A percentile compares a stretch with the other conserved stretches of the same genome.
Evolutionary conservation across 352 stramenopile genomes (phyloP).

Genomic region (Saprolegnia parasitica): DNA sequence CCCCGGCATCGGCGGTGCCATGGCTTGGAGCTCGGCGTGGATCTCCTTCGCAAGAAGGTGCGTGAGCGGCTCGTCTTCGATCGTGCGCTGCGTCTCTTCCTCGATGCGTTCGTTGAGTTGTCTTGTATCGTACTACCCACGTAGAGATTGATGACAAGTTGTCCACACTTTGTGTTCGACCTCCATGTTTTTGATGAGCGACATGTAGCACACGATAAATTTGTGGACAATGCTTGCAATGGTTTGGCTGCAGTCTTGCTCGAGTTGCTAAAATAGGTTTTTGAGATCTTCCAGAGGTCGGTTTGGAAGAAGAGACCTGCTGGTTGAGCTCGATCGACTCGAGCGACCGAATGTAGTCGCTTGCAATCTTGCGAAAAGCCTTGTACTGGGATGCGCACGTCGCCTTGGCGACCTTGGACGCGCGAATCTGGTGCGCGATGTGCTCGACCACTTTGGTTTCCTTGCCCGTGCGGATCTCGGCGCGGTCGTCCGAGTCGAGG

Average conservation of each 20-base stretch:
- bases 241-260: conserved; percentile 8
- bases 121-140: conserved; percentile 15
- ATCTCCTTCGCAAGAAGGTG: conserved; percentile 5
- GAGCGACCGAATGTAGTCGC: conserved; percentile 15
- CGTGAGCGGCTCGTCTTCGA: neutral
- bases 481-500: conserved; percentile 12
- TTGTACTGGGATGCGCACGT: conserved; percentile 16
- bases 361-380: conserved; percentile 19
- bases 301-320: conserved; percentile 16
- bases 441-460: conserved; percentile 18
- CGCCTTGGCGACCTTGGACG: conserved; percentile 15
- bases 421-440: conserved; percentile 11
- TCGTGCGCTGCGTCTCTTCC: neutral
- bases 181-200: conserved; percentile 24
- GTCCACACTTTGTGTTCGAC: neutral
- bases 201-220: conserved; percentile 27
- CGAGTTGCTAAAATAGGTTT: neutral
- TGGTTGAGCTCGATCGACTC: conserved; percentile 18
- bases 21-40: conserved; percentile 18
- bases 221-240: conserved; percentile 18
- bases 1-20: conserved; percentile 10
- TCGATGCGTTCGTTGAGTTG: conserved; percentile 22
- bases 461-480: neutral
- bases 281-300: neutral
- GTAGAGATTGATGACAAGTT: neutral